A percentile compares a stretch with the other conserved stretches of the same genome.
Conservation (phyloP, 495 filamentous ascomycete species). For the Mytilinidion resinicola region DNA sequence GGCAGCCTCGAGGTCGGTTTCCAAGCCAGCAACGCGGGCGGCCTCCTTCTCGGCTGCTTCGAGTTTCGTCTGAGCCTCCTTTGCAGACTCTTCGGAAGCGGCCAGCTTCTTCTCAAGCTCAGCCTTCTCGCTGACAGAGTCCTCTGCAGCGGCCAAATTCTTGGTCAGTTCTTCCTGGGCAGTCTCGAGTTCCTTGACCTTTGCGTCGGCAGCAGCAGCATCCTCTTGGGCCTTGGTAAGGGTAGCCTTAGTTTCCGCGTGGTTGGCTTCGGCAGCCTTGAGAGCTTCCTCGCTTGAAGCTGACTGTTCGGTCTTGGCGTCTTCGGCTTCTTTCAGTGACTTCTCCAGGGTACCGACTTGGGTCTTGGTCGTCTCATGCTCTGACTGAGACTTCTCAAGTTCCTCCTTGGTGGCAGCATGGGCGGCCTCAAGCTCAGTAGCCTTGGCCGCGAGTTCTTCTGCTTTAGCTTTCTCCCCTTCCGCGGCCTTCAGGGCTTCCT, state of each 20-base stretch:
- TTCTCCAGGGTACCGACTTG: background rate
- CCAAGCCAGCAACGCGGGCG: background rate
- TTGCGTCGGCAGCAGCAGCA: background rate
- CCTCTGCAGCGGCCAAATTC: background rate
- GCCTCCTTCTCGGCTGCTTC: constrained; percentile 1
- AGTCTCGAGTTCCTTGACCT: constrained; percentile 4
- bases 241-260: constrained; percentile 5
- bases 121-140: background rate
- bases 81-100: background rate
- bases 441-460: background rate
- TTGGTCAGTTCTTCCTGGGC: background rate
- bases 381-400: background rate
- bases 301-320: background rate
- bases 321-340: background rate
- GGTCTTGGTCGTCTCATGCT: background rate
- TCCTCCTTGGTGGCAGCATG: constrained; percentile 3
- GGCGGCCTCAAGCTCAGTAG: background rate
- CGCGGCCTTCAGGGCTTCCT: background rate
- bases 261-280: background rate
- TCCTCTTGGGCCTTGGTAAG: background rate
- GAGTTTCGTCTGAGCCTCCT: constrained; percentile 1
- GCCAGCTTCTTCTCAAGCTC: constrained; percentile 7
- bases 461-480: background rate
- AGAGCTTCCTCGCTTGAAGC: background rate
- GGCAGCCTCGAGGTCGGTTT: constrained; percentile 7